These are phyloP conservation scores for Phoma sp. DNA, from an alignment of 2,329 filamentous ascomycete species.

Conservation along the genomic window DNA sequence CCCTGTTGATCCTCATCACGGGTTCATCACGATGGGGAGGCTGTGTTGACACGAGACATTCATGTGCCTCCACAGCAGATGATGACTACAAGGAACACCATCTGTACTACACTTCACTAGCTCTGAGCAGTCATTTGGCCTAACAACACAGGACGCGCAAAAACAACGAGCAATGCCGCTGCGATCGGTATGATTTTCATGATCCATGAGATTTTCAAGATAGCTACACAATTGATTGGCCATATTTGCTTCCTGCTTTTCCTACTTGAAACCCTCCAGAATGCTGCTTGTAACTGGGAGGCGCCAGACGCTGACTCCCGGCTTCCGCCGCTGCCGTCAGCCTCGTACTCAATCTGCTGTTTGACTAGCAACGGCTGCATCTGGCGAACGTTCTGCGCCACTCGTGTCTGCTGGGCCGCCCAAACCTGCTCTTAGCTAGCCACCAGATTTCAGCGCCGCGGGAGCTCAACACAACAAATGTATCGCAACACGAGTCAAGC, in stretches of 20 bases:
- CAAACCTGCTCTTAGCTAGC: conserved; percentile 3
- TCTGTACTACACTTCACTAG: not conserved
- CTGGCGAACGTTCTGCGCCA: conserved; percentile 7
- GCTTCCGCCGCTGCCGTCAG: not conserved
- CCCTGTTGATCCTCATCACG: conserved; percentile 5
- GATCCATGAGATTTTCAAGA: no score
- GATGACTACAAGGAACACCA: conserved; percentile 4
- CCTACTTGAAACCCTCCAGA: no score
- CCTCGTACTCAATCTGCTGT: conserved; percentile 2
- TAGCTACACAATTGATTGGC: no score
- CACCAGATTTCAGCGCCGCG: not conserved
- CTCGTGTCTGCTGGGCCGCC: conserved; percentile 4
- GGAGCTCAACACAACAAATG: not conserved
- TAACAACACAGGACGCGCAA: no score
- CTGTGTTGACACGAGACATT: conserved; percentile 13
- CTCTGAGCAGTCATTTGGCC: no score
- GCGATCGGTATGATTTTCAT: no score
- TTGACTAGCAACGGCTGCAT: conserved; percentile 14
- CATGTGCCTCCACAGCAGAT: not conserved
- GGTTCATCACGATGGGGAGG: not conserved
- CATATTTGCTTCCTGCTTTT: no score
- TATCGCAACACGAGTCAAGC: not conserved
- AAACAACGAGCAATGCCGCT: no score
- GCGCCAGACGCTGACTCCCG: no score
- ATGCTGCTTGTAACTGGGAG: no score